A percentile compares a stretch with the other conserved stretches of the same genome.
These are phyloP conservation scores for Penicillium egyptiacum DNA, from an alignment of 495 filamentous ascomycete genomes.

Conservation along the genomic window DNA sequence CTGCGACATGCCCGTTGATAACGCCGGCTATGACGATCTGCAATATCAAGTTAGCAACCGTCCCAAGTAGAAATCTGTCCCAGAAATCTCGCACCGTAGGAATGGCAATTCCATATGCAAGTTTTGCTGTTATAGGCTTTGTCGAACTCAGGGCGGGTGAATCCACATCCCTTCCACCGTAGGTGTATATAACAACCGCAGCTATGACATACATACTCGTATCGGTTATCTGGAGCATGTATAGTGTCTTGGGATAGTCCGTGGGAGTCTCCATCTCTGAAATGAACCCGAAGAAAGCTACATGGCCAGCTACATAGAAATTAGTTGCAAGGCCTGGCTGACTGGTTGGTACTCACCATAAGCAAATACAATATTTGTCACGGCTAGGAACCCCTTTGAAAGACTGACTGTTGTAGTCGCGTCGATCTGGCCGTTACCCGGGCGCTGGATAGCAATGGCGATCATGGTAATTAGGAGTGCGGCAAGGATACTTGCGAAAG, in stretches of 20 bases:
- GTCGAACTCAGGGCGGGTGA: conserved; percentile 75
- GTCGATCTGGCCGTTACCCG: conserved; percentile 14
- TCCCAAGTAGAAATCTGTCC: no score
- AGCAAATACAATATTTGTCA: conserved; percentile 31
- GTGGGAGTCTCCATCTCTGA: conserved; percentile 69
- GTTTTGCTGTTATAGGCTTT: conserved; percentile 59
- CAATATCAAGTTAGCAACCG: conserved; percentile 28
- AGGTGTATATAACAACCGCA: conserved; percentile 63
- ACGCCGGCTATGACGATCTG: conserved; percentile 59
- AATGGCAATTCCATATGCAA: conserved; percentile 73
- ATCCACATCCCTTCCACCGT: conserved; percentile 62
- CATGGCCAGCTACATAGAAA: conserved; percentile 52
- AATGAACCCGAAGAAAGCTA: conserved; percentile 73
- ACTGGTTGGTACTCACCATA: conserved; percentile 21
- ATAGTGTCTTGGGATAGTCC: conserved; percentile 67
- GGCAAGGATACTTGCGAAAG: conserved; percentile 59
- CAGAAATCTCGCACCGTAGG: conserved; percentile 54
- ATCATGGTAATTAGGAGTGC: conserved; percentile 71
- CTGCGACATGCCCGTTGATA: conserved; percentile 64
- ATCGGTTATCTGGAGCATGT: conserved; percentile 61
- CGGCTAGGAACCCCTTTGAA: conserved; percentile 18
- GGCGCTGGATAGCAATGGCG: conserved; percentile 48
- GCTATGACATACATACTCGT: conserved; percentile 61
- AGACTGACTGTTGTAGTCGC: conserved; percentile 19
- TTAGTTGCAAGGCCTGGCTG: background rate